A percentile compares a stretch with the other conserved stretches of the same genome.
Conservation (phyloP, 1,139 yeast species). For the Geotrichum phurueaensis region DNA sequence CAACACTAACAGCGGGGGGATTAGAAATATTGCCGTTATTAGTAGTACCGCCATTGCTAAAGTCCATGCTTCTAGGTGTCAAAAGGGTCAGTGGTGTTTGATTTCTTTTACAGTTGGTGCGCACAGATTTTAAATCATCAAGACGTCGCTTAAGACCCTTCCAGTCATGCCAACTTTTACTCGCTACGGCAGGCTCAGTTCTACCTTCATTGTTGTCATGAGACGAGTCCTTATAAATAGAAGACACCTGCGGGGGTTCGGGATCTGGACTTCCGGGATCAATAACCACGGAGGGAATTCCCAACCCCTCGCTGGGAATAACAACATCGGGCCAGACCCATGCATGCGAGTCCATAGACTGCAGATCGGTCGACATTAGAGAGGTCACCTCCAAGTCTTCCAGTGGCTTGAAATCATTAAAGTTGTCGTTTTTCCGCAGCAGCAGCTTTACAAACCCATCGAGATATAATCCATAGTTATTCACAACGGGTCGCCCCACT, state of each 20-base stretch:
- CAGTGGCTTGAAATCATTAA: slow-evolving; percentile 19
- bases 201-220: not conserved
- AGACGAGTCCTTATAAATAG: not conserved
- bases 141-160: not conserved
- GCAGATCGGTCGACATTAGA: slow-evolving; percentile 27
- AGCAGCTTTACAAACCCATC: slow-evolving; percentile 15
- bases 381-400: slow-evolving; percentile 27
- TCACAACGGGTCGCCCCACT: not conserved
- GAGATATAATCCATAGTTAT: slow-evolving; percentile 10
- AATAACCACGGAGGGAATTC: slow-evolving; percentile 7
- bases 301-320: not conserved
- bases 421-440: not conserved
- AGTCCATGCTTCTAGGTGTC: not conserved
- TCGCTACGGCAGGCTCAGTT: not conserved
- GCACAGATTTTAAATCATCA: not conserved
- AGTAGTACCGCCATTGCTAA: not conserved
- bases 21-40: not conserved
- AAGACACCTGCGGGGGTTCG: not conserved
- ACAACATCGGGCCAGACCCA: slow-evolving; percentile 26
- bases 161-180: not conserved
- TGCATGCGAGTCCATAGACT: slow-evolving; percentile 23
- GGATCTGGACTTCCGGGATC: slow-evolving; percentile 10
- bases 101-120: not conserved
- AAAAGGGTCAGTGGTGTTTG: not conserved
- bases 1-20: not conserved